Evolutionary conservation across 768 basidiomycete species (phyloP).

Genomic region (Tulasnella sp.): DNA sequence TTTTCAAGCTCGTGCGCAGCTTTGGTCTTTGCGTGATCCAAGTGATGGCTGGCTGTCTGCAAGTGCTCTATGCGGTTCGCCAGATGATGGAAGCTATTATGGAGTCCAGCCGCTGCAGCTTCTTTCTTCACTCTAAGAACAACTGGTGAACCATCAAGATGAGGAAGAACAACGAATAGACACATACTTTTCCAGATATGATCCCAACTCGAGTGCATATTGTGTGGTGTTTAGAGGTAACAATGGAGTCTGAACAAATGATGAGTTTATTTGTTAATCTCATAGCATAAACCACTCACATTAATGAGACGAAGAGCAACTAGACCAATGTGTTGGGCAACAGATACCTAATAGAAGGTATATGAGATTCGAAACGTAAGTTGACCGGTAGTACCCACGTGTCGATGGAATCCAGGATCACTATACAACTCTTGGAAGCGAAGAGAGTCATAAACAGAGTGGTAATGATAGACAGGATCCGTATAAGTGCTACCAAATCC

Average conservation of each 20-base stretch:
- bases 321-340: constrained; percentile 33
- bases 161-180: neutral
- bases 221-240: constrained; percentile 59
- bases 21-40: constrained; percentile 25
- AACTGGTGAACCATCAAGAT: neutral
- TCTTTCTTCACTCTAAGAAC: constrained; percentile 39
- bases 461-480: constrained; percentile 63
- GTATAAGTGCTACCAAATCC: constrained; percentile 31
- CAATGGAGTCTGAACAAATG: constrained; percentile 26
- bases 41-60: constrained; percentile 22
- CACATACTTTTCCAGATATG: constrained; percentile 41
- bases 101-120: constrained; percentile 20
- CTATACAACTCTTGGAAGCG: constrained; percentile 62
- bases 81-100: constrained; percentile 22
- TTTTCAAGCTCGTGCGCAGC: constrained; percentile 29
- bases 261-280: neutral
- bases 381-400: constrained; percentile 34
- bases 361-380: constrained; percentile 3
- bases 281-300: constrained; percentile 19
- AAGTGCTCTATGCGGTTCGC: constrained; percentile 24
- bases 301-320: constrained; percentile 41
- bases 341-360: neutral
- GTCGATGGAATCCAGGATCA: constrained; percentile 62
- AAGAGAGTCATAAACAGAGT: constrained; percentile 24
- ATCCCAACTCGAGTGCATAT: constrained; percentile 43